Conservation (phyloP, 2,329 filamentous ascomycete species). For the Microcyclospora tardicrescens region DNA sequence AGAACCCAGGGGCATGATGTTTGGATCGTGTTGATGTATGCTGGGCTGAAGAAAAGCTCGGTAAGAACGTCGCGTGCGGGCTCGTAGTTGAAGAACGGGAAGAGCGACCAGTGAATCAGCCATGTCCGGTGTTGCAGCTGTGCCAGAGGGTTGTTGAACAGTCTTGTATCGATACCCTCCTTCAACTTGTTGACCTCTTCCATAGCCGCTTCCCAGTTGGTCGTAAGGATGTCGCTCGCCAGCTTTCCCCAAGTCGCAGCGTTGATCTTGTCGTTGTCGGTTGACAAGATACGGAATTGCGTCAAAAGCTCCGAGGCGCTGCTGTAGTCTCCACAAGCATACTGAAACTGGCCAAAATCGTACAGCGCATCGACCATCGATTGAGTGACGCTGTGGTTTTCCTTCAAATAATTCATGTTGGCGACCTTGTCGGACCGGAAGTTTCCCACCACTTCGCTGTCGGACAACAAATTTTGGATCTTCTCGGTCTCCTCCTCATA, state of each 20-base stretch:
- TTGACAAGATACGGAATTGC: constrained; percentile 94
- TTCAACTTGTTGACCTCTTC: constrained; percentile 84
- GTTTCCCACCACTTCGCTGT: constrained; percentile 81
- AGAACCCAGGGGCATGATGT: constrained; percentile 94
- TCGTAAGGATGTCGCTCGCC: constrained; percentile 85
- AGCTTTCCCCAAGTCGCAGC: constrained; percentile 97
- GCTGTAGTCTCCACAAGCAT: constrained; percentile 88
- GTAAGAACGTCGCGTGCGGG: constrained; percentile 78
- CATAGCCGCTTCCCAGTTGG: constrained; percentile 88
- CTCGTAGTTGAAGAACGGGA: constrained; percentile 98
- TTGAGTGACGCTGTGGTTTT: constrained; percentile 83
- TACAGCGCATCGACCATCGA: constrained; percentile 95
- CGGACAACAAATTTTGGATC: constrained; percentile 73
- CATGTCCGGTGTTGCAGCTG: constrained; percentile 95
- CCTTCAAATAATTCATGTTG: constrained; percentile 96
- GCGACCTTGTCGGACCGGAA: constrained; percentile 93
- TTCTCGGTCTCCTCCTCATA: constrained; percentile 79
- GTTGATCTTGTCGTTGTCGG: constrained; percentile 94
- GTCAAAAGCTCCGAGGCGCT: constrained; percentile 87
- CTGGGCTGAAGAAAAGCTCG: constrained; percentile 91
- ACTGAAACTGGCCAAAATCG: constrained; percentile 94
- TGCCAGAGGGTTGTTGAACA: constrained; percentile 90
- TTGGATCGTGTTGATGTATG: constrained; percentile 99
- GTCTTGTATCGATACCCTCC: constrained; percentile 82
- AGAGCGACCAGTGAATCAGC: constrained; percentile 96